phyloP scores from a whole-genome alignment of 2,329 filamentous ascomycete species.

The Claviceps fusiformis region DNA sequence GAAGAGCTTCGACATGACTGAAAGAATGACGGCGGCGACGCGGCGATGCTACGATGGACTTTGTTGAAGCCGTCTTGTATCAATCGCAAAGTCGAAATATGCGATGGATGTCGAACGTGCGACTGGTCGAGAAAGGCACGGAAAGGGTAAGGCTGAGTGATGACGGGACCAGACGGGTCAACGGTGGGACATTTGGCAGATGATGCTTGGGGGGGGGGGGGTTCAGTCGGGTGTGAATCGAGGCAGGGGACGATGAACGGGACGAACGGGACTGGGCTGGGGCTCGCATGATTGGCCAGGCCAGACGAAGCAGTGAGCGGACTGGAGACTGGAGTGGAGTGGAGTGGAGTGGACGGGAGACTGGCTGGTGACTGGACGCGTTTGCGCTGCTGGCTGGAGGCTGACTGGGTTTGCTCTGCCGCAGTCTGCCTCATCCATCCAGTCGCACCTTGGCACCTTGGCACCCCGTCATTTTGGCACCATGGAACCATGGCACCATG shows the following conservation, averaged over 20 bases:
- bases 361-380: too few relatives aligned
- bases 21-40: constrained; percentile 6
- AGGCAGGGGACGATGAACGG: background rate
- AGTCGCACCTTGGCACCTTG: too few relatives aligned
- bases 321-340: too few relatives aligned
- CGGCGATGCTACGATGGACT: background rate
- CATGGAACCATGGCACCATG: too few relatives aligned
- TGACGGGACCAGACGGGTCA: background rate
- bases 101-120: background rate
- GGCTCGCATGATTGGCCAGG: background rate
- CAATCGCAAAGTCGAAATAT: background rate
- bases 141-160: background rate
- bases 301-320: background rate
- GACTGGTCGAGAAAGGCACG: background rate
- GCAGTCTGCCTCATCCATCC: too few relatives aligned
- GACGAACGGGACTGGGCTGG: too few relatives aligned
- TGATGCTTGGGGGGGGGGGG: background rate
- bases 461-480: too few relatives aligned
- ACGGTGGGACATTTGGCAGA: constrained; percentile 3
- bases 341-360: too few relatives aligned
- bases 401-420: background rate
- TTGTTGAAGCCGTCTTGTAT: background rate
- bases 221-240: background rate
- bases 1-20: constrained; percentile 80
- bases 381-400: background rate